Base-by-base conservation (phyloP, 2,329 filamentous ascomycete genomes). In the Microcyclosporella mali region DNA sequence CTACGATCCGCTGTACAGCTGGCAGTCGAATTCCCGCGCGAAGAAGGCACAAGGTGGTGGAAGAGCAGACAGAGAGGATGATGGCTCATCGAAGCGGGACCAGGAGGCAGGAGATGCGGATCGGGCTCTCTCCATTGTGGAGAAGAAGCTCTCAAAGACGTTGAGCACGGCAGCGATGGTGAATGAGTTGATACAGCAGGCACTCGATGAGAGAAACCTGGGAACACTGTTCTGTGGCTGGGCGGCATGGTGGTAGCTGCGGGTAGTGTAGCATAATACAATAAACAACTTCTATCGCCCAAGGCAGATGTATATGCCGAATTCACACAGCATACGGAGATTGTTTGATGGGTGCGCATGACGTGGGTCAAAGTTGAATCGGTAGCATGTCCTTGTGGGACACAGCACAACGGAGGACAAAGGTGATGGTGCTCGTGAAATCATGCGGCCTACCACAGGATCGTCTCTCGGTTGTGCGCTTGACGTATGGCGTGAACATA, bases 1-100 rank as follows among this genome's bases (percentile, higher is more conserved):
- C n/a, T 97, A 95, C 66, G 92, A 99, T 72, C 94, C 92, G 1
- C 70, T 99, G 48, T 94, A 97, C 65, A 92, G 82, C 47, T 99
- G 92, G 92, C 82, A 95, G 43, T 92, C 86, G 9, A 79, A 80
- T 0, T 64, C 82, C 12, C 74, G 80, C 37, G 75, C 81, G 43
- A 81, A 78, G 61, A 73, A 75, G 41, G 82, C 84, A 74, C 81
- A 84, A 57, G 78, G 82, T 55, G 78, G 75, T 7, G 71, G 81
- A 33, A 73, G 74, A 31, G 75, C 76, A 2, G 72, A 70, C 37
- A 53, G 51, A 7, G 58, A 60, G 6, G 59, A 62, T 10, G 62
- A 56, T 27, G 56, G 60, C n/a, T 57, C 62, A 16, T 67, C 60
- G 48, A 70, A 64, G 46, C 54, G 60, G 45, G 69, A 73, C 39